These are phyloP conservation scores for Xylaria grammica DNA, from an alignment of 495 filamentous ascomycete species.

Conservation along the genomic window DNA sequence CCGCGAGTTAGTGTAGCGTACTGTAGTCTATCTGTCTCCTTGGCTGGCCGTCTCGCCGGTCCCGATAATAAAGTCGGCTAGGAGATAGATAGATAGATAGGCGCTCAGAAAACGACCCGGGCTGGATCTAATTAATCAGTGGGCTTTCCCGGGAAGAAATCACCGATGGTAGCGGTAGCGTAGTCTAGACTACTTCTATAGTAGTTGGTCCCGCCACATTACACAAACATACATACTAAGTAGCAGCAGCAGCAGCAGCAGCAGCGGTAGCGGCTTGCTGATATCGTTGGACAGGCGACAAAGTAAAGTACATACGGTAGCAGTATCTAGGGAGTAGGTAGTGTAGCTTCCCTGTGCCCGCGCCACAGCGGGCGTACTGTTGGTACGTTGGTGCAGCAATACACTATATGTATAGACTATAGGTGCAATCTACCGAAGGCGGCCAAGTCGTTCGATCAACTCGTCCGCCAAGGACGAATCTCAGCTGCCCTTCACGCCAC, in stretches of 20 bases:
- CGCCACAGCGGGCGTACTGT: background rate
- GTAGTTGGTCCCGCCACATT: background rate
- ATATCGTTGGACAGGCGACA: no score
- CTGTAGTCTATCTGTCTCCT: no score
- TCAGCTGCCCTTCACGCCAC: background rate
- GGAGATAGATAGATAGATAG: no score
- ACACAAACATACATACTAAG: no score
- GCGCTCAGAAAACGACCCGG: background rate
- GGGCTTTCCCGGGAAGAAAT: constrained; percentile 7
- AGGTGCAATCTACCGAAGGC: background rate
- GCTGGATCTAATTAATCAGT: constrained; percentile 11
- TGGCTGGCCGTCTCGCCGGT: constrained; percentile 7
- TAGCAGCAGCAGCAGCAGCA: no score
- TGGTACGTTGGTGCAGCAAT: no score
- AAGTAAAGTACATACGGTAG: no score
- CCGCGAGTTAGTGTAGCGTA: background rate
- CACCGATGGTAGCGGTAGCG: constrained; percentile 1
- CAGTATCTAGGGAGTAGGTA: background rate
- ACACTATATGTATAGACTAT: no score
- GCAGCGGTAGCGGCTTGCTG: no score
- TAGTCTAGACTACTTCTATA: background rate
- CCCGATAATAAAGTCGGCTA: constrained; percentile 5
- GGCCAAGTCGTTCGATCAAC: constrained; percentile 5
- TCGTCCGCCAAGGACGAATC: background rate
- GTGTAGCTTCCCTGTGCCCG: background rate